Base-by-base conservation (phyloP, 2,329 filamentous ascomycete species). In the Truncatella angustata region DNA sequence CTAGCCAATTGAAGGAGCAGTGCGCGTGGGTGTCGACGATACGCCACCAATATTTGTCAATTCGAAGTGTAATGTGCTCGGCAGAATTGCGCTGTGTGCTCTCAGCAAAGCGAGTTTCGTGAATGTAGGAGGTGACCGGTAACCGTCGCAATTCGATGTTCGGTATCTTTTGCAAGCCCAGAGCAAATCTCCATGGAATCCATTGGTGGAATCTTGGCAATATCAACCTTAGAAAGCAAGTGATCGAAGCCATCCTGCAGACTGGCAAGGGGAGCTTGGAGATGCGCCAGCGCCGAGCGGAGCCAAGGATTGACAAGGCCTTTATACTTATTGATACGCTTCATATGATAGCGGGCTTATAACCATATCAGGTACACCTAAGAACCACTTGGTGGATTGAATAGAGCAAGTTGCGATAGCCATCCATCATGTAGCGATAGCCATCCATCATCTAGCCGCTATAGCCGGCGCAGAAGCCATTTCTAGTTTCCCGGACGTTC, bases 311-410 rank as follows among this genome's bases (percentile, higher is more conserved):
- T 26, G 16, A 24, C 40, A 26, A 28, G 21, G n/a, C 16, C 44
- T 35, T 47, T 47, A 47, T 47, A 47, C 18, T 47, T 24, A 24
- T 47, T 47, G 44, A n/a, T 9, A 34, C 28, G 5, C 28, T 11
- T n/a, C 26, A 14, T 9, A 24, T 16, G 34, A 14, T 16, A 11
- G 28, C 44, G 44, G 44, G 11, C n/a, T 16, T 34, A 26, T 47
- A 18, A 7, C 44, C 28, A 12, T 14, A 44, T 44, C 23, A 14
- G 28, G 40, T 14, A 44, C 28, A 12, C n/a, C 21, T 44, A 30
- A 26, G 40, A 14, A 30, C 7, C 37, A 21, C 37, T 11, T 44
- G 21, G 11, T 12, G 12, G 11, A 11, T 28, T 26, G 21, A 28
- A 16, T 16, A 21, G 28, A 32, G 28, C 16, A 28, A 3, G 14